phyloP scores from a whole-genome alignment of 2,329 filamentous ascomycete species.

The Proliferodiscus dingleyae region DNA sequence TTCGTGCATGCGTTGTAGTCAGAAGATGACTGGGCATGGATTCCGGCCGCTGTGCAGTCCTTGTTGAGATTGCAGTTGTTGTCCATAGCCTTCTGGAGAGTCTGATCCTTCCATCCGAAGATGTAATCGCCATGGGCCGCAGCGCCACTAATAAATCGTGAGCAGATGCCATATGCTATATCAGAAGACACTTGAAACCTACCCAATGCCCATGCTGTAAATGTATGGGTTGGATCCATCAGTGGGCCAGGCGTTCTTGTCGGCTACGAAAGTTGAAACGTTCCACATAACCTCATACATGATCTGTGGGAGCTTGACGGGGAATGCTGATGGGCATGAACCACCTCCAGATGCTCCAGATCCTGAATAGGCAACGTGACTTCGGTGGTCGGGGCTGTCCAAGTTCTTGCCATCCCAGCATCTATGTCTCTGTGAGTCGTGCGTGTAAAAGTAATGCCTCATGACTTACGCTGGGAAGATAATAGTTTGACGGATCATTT shows the following conservation, averaged over 20 bases:
- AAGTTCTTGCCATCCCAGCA: slow-evolving; percentile 75
- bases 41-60: slow-evolving; percentile 56
- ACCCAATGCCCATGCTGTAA: slow-evolving; percentile 30
- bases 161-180: too few relatives aligned
- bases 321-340: slow-evolving; percentile 64
- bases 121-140: slow-evolving; percentile 78
- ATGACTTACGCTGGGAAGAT: slow-evolving; percentile 43
- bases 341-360: slow-evolving; percentile 64
- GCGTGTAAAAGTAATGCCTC: too few relatives aligned
- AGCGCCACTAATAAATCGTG: slow-evolving; percentile 57
- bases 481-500: slow-evolving; percentile 48
- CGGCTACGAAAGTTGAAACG: slow-evolving; percentile 56
- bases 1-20: slow-evolving; percentile 44
- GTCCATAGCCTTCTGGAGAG: slow-evolving; percentile 63
- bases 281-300: slow-evolving; percentile 83
- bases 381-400: slow-evolving; percentile 49
- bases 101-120: slow-evolving; percentile 64
- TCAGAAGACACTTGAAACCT: slow-evolving; percentile 26
- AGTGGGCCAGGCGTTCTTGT: slow-evolving; percentile 59
- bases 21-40: slow-evolving; percentile 41
- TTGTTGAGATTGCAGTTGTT: slow-evolving; percentile 66
- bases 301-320: slow-evolving; percentile 64
- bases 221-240: slow-evolving; percentile 65
- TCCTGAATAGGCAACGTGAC: slow-evolving; percentile 71
- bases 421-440: slow-evolving; percentile 48